Evolutionary conservation across 148 eudicot genomes (phyloP), one percentile per base, ranked within the genome.

Genomic region (Nepenthes gracilis): DNA sequence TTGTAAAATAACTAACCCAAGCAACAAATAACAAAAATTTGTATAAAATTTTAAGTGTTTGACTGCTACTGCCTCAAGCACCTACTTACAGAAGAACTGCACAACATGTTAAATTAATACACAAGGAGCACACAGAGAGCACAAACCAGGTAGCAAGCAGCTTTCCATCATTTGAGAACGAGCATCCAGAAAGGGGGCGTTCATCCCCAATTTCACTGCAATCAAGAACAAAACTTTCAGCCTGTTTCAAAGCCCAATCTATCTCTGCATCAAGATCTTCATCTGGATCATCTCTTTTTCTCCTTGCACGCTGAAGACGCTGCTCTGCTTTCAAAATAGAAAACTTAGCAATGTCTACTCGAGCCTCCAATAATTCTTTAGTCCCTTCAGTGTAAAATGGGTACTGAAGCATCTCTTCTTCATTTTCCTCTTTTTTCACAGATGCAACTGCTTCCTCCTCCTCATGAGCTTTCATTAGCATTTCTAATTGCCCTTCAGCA

Each of bases 191-290:
- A 54, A 92, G 86, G 14, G 96, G 94, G 52, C 97, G 76, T 60
- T 85, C 97, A 74, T 92, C 97, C 12, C 96, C 97, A 64, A 81
- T 81, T 69, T 92, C 97, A 77, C 90, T 88, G 69, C 83, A 80
- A 76, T 83, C 86, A 57, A 92, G 77, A 53, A 36, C 81, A 54
- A 85, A 75, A 62, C 76, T 77, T 57, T 64, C 79, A 4, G 97
- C 94, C 72, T 85, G 93, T 59, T 73, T 78, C 76, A 92, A 63
- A 55, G 88, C 83, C 81, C 82, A 85, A 66, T 83, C 84, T 5
- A 83, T 66, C 78, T 92, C 97, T 8, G 93, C 85, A 64, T 92
- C 97, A 70, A 83, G 64, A 78, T 92, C 96, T 72, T 92, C 97
- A 79, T 88, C 97, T 0, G 97, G 96, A 57, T 92, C 94, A 56